Evolutionary conservation across 257 asterid genomes (phyloP).

Genomic region (Anisodus tanguticus): DNA sequence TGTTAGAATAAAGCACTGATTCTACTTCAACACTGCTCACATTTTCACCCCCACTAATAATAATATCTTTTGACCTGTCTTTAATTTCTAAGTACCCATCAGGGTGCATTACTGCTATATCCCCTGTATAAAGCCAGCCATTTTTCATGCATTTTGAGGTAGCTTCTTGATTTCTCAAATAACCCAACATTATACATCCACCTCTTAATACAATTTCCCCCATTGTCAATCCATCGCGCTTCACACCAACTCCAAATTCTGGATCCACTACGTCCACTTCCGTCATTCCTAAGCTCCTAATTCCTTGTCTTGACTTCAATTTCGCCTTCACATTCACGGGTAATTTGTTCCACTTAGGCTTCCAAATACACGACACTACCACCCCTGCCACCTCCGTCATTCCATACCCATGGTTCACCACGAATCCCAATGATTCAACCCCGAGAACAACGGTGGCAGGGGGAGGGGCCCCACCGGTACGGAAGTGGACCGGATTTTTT

Average conservation of each 20-base stretch:
- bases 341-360: conserved; percentile 55
- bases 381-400: conserved; percentile 76
- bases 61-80: conserved; percentile 72
- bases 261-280: conserved; percentile 67
- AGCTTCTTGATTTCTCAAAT: conserved; percentile 58
- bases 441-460: conserved; percentile 66
- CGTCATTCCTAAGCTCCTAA: conserved; percentile 55
- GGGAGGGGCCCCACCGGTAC: conserved; percentile 78
- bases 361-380: conserved; percentile 76
- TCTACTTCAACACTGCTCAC: conserved; percentile 86
- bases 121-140: conserved; percentile 82
- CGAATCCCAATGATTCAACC: conserved; percentile 64
- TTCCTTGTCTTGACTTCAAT: conserved; percentile 74
- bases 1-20: conserved; percentile 63
- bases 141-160: conserved; percentile 55
- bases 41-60: conserved; percentile 77
- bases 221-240: conserved; percentile 56
- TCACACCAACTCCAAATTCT: conserved; percentile 49
- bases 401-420: conserved; percentile 73
- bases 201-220: conserved; percentile 74
- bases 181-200: conserved; percentile 68
- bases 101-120: conserved; percentile 72
- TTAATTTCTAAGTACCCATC: conserved; percentile 78
- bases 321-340: conserved; percentile 58
- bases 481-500: conserved; percentile 45